Conservation (phyloP, 208 protist species). For the Porcisia deanei region DNA sequence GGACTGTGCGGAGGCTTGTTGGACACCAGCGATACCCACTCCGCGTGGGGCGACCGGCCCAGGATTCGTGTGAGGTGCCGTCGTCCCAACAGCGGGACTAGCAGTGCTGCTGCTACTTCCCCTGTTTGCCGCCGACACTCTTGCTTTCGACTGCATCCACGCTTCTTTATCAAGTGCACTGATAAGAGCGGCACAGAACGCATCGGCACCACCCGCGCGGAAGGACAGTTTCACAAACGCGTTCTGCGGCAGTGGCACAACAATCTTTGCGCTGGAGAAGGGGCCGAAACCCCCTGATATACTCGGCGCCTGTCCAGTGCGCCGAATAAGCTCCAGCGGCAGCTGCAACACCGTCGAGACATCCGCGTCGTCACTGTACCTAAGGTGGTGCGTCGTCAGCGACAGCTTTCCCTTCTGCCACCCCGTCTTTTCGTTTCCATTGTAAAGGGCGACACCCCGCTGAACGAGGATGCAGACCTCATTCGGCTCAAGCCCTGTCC, state of each 20-base stretch:
- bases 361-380: conserved; percentile 48
- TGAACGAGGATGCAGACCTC: conserved; percentile 59
- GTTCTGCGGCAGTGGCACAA: conserved; percentile 49
- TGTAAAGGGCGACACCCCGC: conserved; percentile 52
- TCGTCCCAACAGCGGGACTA: neutral
- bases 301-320: conserved; percentile 34
- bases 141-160: conserved; percentile 28
- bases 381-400: conserved; percentile 64
- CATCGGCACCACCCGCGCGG: conserved; percentile 48
- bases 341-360: conserved; percentile 39
- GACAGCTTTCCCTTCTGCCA: conserved; percentile 64
- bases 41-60: conserved; percentile 40
- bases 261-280: conserved; percentile 67
- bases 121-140: neutral
- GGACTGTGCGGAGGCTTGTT: conserved; percentile 53
- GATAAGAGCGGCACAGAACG: conserved; percentile 46
- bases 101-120: neutral
- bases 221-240: conserved; percentile 62
- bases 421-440: conserved; percentile 53
- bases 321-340: conserved; percentile 43
- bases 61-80: neutral
- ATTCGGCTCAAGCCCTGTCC: conserved; percentile 30
- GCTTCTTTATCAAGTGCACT: conserved; percentile 42
- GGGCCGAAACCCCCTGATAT: conserved; percentile 32
- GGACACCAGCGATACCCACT: conserved; percentile 77